Base-by-base conservation (phyloP, 306 rosid species). In the Sicyos baderoa region DNA sequence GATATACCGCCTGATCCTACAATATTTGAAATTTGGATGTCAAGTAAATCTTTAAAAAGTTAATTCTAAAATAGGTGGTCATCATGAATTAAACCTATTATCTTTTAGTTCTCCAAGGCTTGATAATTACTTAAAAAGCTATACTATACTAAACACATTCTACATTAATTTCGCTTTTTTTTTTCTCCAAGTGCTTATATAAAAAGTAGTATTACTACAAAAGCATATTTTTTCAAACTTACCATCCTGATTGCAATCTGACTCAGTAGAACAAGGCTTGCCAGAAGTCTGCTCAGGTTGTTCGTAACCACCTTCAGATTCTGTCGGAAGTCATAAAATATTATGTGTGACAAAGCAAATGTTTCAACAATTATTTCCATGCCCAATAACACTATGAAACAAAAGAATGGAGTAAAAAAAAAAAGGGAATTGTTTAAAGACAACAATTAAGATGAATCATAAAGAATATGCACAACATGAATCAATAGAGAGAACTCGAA, bases 171-270 rank as follows among this genome's bases (percentile, higher is more conserved):
- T 25, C 29, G 29, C 29, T 1, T 25, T 25, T 25, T 25, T 25
- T 25, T 9, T 0, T 55, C 37, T 55, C 9, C 6, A 23, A 55
- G 32, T 23, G 61, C 9, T 55, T 4, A 23, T 1, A 13, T 32
- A 12, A 22, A 55, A 55, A 55, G 25, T 55, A 22, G 23, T 4
- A 2, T 4, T 15, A 5, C 15, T 55, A 18, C 32, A 55, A 54
- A 54, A 21, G 59, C 45, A 6, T 40, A 5, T 8, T 6, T 40
- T 40, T 37, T n/a, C n/a, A n/a, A n/a, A 10, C 87, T 81, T 79
- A 91, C 97, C 93, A 76, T 86, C 90, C 77, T 85, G 89, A 65
- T 72, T 76, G 78, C 79, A 68, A 74, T 86, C 92, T 59, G 88
- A 84, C 63, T 84, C 93, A 16, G 84, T 57, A 76, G 86, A 78